Evolutionary conservation across 306 rosid genomes (phyloP).

Genomic region (Cotoneaster glaucophyllus): DNA sequence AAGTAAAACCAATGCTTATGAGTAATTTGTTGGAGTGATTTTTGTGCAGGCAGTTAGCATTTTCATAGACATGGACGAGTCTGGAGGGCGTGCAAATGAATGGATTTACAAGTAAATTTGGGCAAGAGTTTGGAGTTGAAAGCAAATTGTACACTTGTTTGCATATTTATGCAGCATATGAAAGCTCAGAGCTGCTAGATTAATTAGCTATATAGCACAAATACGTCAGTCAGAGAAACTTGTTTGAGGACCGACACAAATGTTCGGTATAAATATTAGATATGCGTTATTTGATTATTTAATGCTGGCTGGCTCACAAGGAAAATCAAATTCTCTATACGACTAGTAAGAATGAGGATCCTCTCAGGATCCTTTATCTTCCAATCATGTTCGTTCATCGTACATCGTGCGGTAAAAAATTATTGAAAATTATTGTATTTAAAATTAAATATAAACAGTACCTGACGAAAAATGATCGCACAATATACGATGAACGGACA

Average conservation of each 20-base stretch:
- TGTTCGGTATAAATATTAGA: not conserved
- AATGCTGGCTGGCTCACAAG: not conserved
- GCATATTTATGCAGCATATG: not conserved
- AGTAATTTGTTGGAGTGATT: not conserved
- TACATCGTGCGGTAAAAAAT: too few species aligned
- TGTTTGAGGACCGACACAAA: not conserved
- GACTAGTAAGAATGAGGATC: not conserved
- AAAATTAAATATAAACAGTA: too few species aligned
- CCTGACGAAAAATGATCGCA: too few species aligned
- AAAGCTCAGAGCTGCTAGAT: not conserved
- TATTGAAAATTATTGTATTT: too few species aligned
- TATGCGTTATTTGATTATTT: not conserved
- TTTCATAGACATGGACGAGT: constrained; percentile 89
- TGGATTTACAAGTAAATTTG: constrained; percentile 77
- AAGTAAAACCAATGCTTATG: not conserved
- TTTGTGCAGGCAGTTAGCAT: constrained; percentile 86
- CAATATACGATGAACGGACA: too few species aligned
- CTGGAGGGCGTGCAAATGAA: constrained; percentile 85
- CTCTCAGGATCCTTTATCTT: too few species aligned
- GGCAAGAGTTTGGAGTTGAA: not conserved
- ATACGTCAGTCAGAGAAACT: not conserved
- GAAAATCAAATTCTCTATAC: not conserved
- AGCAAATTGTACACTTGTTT: too few species aligned
- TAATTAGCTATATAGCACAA: not conserved
- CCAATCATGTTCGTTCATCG: too few species aligned